Base-by-base conservation (phyloP, 2,329 filamentous ascomycete genomes). In the Colletotrichum tofieldiae region DNA sequence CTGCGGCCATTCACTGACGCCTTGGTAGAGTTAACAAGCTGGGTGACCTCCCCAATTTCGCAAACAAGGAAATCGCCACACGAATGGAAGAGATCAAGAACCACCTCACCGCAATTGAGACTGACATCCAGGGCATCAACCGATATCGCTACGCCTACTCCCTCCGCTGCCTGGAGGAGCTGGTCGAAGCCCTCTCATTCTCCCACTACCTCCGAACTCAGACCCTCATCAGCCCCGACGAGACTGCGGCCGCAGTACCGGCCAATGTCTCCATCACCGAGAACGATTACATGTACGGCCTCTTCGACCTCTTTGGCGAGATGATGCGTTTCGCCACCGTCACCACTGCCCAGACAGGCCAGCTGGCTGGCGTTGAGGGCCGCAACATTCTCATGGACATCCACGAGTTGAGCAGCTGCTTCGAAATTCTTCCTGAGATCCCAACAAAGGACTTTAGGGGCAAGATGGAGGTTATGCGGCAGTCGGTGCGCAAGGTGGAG, bases 271-370 rank as follows among this genome's bases (percentile, higher is more conserved):
- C 86, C 0, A 85, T 98, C 26, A 94, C 93, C 1, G 87, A 91
- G 35, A 91, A 96, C 67, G 96, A 99, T 82, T 98, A 98, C 80
- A 84, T 98, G 70, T 92, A 96, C 74, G 96, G 96, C 11, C 84
- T 99, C 2, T 98, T 98, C 78, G 96, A 99, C 81, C 89, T 98
- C 76, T 95, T 95, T 1, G 96, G 96, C 49, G 96, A 99, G 84
- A 87, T 98, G 86, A 99, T 99, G 96, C 90, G 95, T 39, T 98
- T 98, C 82, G 95, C 94, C 0, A 96, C 98, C 62, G 95, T 95
- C 7, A 91, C 92, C 35, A 93, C 97, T 80, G 95, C 95, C 1
- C 93, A 95, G 6, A 92, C 86, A 9, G 93, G 93, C 18, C 84
- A 81, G 76, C 81, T 86, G 73, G 86, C 85, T 5, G 83, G 84